A percentile compares a stretch with the other conserved stretches of the same genome.
Conservation (phyloP, 2,329 filamentous ascomycete species). For the Xylaria sp. region DNA sequence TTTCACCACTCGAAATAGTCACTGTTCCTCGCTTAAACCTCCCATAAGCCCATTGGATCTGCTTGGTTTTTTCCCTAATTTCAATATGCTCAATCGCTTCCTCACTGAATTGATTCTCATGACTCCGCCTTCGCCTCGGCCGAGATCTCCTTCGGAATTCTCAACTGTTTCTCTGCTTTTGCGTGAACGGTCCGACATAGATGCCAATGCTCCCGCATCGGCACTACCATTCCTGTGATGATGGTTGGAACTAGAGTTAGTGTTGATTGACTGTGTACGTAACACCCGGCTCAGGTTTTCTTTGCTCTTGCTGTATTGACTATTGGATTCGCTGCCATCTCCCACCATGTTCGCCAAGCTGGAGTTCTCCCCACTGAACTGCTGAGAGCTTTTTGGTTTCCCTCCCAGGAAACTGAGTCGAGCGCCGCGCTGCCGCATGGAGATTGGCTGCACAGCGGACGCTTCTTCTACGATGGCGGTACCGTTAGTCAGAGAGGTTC, state of each 20-base stretch:
- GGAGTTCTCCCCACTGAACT: slow-evolving; percentile 37
- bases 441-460: slow-evolving; percentile 57
- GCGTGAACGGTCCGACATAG: slow-evolving; percentile 31
- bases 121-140: slow-evolving; percentile 45
- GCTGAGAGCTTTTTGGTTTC: slow-evolving; percentile 52
- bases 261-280: slow-evolving; percentile 46
- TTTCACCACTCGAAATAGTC: neutral
- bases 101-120: slow-evolving; percentile 68
- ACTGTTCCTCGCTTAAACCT: slow-evolving; percentile 62
- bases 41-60: slow-evolving; percentile 60
- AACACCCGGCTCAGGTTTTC: slow-evolving; percentile 53
- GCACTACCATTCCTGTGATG: slow-evolving; percentile 31
- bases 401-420: slow-evolving; percentile 64
- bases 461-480: slow-evolving; percentile 54
- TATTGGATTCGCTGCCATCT: slow-evolving; percentile 39
- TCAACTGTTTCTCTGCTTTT: slow-evolving; percentile 42
- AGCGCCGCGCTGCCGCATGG: slow-evolving; percentile 57
- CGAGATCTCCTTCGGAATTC: slow-evolving; percentile 37
- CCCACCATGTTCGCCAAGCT: slow-evolving; percentile 38
- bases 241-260: slow-evolving; percentile 31
- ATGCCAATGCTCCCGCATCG: slow-evolving; percentile 31
- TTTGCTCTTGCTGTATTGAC: slow-evolving; percentile 43
- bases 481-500: slow-evolving; percentile 33
- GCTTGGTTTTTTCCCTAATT: slow-evolving; percentile 72
- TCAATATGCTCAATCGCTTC: slow-evolving; percentile 79